Percentiles rank a stretch among this genome's conserved stretches.
Evolutionary conservation across 371 early-diverging fungal genomes (phyloP).

Genomic region (Haplosporangium sp.): DNA sequence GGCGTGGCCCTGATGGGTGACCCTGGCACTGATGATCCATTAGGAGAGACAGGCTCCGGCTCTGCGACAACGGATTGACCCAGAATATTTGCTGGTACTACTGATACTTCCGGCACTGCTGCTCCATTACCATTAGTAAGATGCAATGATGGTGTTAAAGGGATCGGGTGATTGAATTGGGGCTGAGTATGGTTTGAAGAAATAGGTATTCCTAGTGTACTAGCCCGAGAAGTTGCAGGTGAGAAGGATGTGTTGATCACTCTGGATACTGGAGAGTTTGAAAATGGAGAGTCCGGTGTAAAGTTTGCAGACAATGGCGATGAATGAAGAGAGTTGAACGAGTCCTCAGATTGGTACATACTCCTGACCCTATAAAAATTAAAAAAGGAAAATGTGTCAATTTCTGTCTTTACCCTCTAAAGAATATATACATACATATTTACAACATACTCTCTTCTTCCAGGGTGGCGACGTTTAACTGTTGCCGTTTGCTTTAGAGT

Average conservation of each 20-base stretch:
- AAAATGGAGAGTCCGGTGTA: conserved; percentile 19
- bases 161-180: conserved; percentile 17
- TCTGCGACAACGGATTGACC: conserved; percentile 13
- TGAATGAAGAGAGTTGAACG: conserved; percentile 34
- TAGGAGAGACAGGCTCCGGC: conserved; percentile 16
- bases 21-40: conserved; percentile 20
- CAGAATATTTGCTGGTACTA: conserved; percentile 1
- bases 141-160: conserved; percentile 28
- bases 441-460: conserved; percentile 59
- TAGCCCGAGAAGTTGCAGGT: conserved; percentile 29
- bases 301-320: conserved; percentile 31
- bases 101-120: neutral
- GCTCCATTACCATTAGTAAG: conserved; percentile 14
- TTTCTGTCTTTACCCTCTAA: neutral
- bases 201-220: conserved; percentile 25
- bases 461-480: conserved; percentile 55
- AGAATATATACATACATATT: neutral
- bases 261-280: conserved; percentile 31
- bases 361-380: conserved; percentile 36
- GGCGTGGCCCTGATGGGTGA: conserved; percentile 22
- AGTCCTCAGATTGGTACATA: conserved; percentile 53
- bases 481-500: conserved; percentile 48
- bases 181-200: conserved; percentile 17
- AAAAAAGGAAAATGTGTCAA: neutral
- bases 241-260: conserved; percentile 28